phyloP scores from a whole-genome alignment of 1,139 yeast genomes.

The Suhomyces wounanorum region DNA sequence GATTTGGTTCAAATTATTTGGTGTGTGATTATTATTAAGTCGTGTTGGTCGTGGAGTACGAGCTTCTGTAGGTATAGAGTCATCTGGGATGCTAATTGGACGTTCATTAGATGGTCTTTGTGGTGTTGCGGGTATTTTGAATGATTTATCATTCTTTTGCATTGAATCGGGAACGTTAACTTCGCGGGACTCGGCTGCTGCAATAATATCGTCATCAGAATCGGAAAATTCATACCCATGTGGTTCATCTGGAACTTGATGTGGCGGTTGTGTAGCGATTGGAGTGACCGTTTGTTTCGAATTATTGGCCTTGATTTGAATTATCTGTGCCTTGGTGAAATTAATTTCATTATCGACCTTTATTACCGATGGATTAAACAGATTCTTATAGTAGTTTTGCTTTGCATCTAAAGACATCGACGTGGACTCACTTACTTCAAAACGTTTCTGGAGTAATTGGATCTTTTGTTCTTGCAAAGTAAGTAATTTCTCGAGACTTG shows the following conservation, averaged over 20 bases:
- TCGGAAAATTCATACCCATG: constrained; percentile 15
- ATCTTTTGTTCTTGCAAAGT: constrained; percentile 17
- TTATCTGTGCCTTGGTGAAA: not conserved
- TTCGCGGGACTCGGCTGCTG: constrained; percentile 7
- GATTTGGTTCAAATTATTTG: not conserved
- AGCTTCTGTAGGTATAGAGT: constrained; percentile 12
- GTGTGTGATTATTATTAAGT: not conserved
- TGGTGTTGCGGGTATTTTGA: constrained; percentile 10
- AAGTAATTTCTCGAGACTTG: constrained; percentile 11
- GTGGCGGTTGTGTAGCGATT: not conserved
- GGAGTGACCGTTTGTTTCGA: not conserved
- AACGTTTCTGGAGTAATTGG: constrained; percentile 16
- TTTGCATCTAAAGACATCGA: constrained; percentile 25
- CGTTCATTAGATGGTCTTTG: not conserved
- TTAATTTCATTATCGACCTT: constrained; percentile 5
- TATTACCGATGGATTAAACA: constrained; percentile 17
- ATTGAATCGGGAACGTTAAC: constrained; percentile 9
- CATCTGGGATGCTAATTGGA: not conserved
- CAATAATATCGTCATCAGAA: constrained; percentile 12
- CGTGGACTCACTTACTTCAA: constrained; percentile 20
- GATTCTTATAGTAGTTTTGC: constrained; percentile 17
- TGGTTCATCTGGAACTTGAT: constrained; percentile 1
- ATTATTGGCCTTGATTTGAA: not conserved
- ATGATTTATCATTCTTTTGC: constrained; percentile 3
- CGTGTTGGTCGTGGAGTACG: constrained; percentile 4